These are phyloP conservation scores for Thecaphora thlaspeos DNA, from an alignment of 1,284 basidiomycete species.

Conservation along the genomic window DNA sequence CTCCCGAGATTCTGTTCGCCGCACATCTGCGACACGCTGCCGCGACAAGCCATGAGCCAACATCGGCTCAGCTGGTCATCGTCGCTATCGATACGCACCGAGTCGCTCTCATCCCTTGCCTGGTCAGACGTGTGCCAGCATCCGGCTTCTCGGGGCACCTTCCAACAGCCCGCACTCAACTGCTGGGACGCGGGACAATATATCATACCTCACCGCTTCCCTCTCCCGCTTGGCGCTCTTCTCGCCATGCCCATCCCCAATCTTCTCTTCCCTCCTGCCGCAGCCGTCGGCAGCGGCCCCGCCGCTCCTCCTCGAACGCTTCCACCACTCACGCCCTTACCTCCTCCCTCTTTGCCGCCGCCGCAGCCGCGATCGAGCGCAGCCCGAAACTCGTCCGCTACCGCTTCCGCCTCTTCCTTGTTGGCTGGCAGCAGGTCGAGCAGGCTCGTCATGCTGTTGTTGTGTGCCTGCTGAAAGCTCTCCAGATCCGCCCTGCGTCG, in stretches of 20 bases:
- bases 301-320: too few relatives aligned
- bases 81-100: too few relatives aligned
- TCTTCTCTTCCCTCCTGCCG: not conserved
- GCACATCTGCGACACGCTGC: too few relatives aligned
- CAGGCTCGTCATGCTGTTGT: conserved; percentile 14
- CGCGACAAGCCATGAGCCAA: too few relatives aligned
- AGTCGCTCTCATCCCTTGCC: too few relatives aligned
- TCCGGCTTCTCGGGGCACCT: too few relatives aligned
- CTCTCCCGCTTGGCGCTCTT: not conserved
- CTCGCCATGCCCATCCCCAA: conserved; percentile 1
- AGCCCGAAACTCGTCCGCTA: not conserved
- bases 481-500: conserved; percentile 27
- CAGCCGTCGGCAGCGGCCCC: too few relatives aligned
- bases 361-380: not conserved
- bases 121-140: too few relatives aligned
- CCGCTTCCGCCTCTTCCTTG: not conserved
- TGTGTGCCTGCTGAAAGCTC: conserved; percentile 36
- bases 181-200: too few relatives aligned
- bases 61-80: too few relatives aligned
- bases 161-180: too few relatives aligned
- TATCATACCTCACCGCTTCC: not conserved
- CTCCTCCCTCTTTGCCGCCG: not conserved
- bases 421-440: conserved; percentile 15
- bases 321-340: not conserved
- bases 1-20: too few relatives aligned